Evolutionary conservation across 108 stramenopile genomes (phyloP).

Genomic region (Fragilaria radians): DNA sequence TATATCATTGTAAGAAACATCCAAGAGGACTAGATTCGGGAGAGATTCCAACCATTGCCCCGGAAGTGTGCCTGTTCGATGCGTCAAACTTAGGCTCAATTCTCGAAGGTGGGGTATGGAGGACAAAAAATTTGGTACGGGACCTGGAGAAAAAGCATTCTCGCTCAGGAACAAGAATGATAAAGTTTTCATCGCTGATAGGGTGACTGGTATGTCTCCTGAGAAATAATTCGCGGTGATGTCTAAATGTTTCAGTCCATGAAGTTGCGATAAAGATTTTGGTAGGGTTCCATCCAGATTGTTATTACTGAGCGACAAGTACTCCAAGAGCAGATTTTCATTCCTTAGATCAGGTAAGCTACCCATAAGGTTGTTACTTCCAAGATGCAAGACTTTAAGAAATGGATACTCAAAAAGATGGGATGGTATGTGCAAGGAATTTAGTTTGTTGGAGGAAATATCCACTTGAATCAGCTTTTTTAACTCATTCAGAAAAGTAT

Average conservation of each 20-base stretch:
- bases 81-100: constrained; percentile 29
- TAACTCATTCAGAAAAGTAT: not conserved
- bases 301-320: not conserved
- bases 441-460: not conserved
- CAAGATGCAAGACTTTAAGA: constrained; percentile 1
- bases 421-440: not conserved
- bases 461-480: not conserved
- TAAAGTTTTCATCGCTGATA: constrained; percentile 10
- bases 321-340: constrained; percentile 2
- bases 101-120: constrained; percentile 23
- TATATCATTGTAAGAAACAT: constrained; percentile 28
- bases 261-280: not conserved
- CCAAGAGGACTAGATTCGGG: constrained; percentile 18
- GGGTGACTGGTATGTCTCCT: constrained; percentile 12
- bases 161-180: constrained; percentile 34
- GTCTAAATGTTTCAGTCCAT: constrained; percentile 12
- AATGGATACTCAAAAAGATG: constrained; percentile 1
- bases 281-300: not conserved
- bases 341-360: constrained; percentile 8
- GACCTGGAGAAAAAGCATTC: constrained; percentile 24
- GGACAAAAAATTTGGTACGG: constrained; percentile 27
- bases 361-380: constrained; percentile 3
- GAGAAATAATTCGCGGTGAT: constrained; percentile 6
- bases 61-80: constrained; percentile 29
- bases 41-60: constrained; percentile 18